These are phyloP conservation scores for Neopestalotiopsis sp. DNA, from an alignment of 2,329 filamentous ascomycete species.

Conservation along the genomic window DNA sequence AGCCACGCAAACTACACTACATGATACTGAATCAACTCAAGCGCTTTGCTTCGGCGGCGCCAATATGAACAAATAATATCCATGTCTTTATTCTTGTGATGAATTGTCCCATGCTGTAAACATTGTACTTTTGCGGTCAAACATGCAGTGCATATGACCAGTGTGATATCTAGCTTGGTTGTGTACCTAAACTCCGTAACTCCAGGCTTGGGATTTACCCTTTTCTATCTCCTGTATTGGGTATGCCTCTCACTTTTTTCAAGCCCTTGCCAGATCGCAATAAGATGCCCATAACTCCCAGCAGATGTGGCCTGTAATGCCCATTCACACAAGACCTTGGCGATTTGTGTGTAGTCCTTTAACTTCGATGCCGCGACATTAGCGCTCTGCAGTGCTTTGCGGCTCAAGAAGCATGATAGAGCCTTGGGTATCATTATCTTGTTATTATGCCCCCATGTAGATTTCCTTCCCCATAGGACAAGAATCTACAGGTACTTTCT, in stretches of 20 bases:
- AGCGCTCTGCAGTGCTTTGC: neutral
- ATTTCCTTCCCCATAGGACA: neutral
- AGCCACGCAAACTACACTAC: conserved; percentile 24
- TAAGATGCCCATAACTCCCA: neutral
- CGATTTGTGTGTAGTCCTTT: neutral
- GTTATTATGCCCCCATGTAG: neutral
- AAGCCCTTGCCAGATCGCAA: neutral
- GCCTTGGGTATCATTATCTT: neutral
- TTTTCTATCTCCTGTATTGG: neutral
- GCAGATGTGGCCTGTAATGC: no score
- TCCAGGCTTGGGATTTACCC: neutral
- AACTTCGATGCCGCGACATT: neutral
- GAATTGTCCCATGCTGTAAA: neutral
- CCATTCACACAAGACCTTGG: no score
- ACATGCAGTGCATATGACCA: neutral
- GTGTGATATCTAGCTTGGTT: neutral
- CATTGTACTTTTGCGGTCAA: neutral
- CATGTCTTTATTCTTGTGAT: neutral
- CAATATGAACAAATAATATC: conserved; percentile 23
- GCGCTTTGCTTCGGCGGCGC: conserved; percentile 30
- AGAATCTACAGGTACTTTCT: conserved; percentile 81
- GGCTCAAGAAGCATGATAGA: neutral
- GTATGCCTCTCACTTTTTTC: neutral
- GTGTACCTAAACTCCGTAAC: neutral
- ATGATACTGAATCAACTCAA: conserved; percentile 33